Percentiles rank a stretch among this genome's conserved stretches.
phyloP scores from a whole-genome alignment of 495 filamentous ascomycete genomes.

The Chaetomium cochliodes region DNA sequence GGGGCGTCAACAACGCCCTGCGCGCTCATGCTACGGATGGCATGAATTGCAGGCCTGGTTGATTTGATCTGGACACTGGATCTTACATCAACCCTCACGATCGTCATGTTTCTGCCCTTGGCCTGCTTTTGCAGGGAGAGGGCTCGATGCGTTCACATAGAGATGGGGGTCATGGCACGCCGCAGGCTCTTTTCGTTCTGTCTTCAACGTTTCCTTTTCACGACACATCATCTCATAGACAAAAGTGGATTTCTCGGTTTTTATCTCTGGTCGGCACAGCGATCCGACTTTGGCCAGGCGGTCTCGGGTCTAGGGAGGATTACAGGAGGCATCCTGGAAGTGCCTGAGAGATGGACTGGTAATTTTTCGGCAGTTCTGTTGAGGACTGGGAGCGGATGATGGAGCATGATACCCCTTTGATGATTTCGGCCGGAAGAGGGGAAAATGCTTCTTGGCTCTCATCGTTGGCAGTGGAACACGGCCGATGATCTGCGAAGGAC shows the following conservation, averaged over 20 bases:
- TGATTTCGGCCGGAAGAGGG: slow-evolving; percentile 27
- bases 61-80: slow-evolving; percentile 37
- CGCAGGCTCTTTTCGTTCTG: slow-evolving; percentile 34
- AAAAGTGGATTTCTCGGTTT: slow-evolving; percentile 59
- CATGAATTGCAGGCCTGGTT: slow-evolving; percentile 34
- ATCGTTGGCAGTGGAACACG: slow-evolving; percentile 33
- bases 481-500: slow-evolving; percentile 26
- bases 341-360: slow-evolving; percentile 42
- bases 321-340: slow-evolving; percentile 11
- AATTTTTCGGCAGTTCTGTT: slow-evolving; percentile 44
- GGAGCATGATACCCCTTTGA: slow-evolving; percentile 46
- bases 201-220: slow-evolving; percentile 37
- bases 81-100: slow-evolving; percentile 39
- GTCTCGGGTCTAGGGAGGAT: slow-evolving; percentile 26
- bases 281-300: slow-evolving; percentile 28
- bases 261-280: slow-evolving; percentile 41
- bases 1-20: slow-evolving; percentile 33
- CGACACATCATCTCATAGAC: slow-evolving; percentile 52
- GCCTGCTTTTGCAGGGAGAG: slow-evolving; percentile 43
- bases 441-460: slow-evolving; percentile 33
- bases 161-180: slow-evolving; percentile 40
- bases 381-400: slow-evolving; percentile 31
- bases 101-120: slow-evolving; percentile 42
- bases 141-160: slow-evolving; percentile 45
- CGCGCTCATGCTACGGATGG: slow-evolving; percentile 29